These are phyloP conservation scores for Pseudocercospora musae DNA, from an alignment of 2,329 filamentous ascomycete genomes.

Conservation along the genomic window DNA sequence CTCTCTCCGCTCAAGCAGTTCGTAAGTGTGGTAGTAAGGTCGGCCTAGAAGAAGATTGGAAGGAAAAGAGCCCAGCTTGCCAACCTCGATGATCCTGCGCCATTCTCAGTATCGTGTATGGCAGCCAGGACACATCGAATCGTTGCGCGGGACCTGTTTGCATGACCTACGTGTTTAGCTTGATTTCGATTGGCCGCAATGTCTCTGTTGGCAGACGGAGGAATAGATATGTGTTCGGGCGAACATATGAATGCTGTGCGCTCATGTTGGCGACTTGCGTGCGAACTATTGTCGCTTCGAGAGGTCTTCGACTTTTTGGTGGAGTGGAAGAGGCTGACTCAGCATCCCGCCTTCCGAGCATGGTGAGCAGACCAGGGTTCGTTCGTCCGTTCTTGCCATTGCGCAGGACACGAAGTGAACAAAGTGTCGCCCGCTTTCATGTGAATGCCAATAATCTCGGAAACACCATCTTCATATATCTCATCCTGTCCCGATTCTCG, in stretches of 20 bases:
- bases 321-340: background rate
- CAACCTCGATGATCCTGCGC: slow-evolving; percentile 74
- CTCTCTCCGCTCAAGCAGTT: slow-evolving; percentile 70
- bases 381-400: background rate
- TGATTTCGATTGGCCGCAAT: slow-evolving; percentile 56
- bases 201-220: slow-evolving; percentile 58
- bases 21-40: slow-evolving; percentile 87
- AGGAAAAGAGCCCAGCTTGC: slow-evolving; percentile 89
- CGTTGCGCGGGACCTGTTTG: slow-evolving; percentile 20
- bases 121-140: slow-evolving; percentile 31
- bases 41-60: slow-evolving; percentile 87
- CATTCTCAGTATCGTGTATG: slow-evolving; percentile 32
- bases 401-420: background rate
- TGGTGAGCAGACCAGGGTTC: background rate
- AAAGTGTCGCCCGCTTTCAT: background rate
- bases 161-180: slow-evolving; percentile 61
- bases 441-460: background rate
- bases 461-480: background rate
- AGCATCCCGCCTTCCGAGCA: background rate
- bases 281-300: background rate
- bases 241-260: slow-evolving; percentile 46
- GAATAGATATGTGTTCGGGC: slow-evolving; percentile 51
- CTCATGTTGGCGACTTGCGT: slow-evolving; percentile 15
- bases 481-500: background rate
- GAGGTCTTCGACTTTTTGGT: background rate